These are phyloP conservation scores for Diaporthe sp. DNA, from an alignment of 2,329 filamentous ascomycete genomes.

Conservation along the genomic window DNA sequence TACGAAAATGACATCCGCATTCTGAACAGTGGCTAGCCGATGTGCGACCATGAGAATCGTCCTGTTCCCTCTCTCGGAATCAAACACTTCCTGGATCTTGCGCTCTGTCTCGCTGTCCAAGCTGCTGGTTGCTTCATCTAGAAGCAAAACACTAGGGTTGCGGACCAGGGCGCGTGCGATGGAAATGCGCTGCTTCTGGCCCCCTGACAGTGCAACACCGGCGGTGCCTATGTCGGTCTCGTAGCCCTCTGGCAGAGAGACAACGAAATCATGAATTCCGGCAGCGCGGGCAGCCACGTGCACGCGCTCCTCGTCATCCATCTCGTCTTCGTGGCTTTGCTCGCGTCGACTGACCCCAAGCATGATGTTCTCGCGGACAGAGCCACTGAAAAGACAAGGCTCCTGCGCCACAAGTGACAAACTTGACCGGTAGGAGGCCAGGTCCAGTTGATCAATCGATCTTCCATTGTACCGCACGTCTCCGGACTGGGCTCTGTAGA, in stretches of 20 bases:
- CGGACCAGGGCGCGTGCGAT: constrained; percentile 34
- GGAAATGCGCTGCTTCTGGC: constrained; percentile 33
- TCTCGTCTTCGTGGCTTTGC: not conserved
- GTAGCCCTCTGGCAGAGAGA: constrained; percentile 33
- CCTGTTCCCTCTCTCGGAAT: not conserved
- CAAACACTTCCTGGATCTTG: constrained; percentile 1
- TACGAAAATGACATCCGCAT: not conserved
- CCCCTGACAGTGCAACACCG: constrained; percentile 31
- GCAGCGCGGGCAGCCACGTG: not conserved
- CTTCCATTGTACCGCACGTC: constrained; percentile 65
- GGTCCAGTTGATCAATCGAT: constrained; percentile 59
- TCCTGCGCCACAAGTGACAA: not conserved
- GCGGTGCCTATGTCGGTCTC: constrained; percentile 31
- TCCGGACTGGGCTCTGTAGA: constrained; percentile 53
- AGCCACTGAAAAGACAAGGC: not conserved
- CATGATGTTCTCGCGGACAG: not conserved
- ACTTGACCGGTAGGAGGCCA: not conserved
- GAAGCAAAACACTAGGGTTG: constrained; percentile 25
- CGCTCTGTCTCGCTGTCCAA: constrained; percentile 15
- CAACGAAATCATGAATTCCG: constrained; percentile 28
- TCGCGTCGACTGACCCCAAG: not conserved
- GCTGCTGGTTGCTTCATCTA: constrained; percentile 20
- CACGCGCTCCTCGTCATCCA: not conserved
- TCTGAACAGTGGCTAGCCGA: not conserved
- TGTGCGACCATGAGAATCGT: constrained; percentile 9